Percentiles rank a stretch among this genome's conserved stretches.
Evolutionary conservation across 2,329 filamentous ascomycete species (phyloP).

Genomic region (Thielaviopsis musarum): DNA sequence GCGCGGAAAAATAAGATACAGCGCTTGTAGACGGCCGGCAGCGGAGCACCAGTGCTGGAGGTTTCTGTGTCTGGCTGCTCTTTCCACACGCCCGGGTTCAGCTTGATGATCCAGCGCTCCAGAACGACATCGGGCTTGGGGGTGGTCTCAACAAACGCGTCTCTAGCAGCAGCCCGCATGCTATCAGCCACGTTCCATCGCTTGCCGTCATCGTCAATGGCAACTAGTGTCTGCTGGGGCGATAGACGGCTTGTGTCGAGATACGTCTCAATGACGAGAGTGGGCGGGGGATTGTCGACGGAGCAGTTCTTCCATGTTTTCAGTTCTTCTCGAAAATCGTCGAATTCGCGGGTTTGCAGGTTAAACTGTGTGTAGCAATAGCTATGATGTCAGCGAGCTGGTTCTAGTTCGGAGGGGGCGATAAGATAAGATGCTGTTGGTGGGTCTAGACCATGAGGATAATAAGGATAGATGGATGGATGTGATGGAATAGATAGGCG

Average conservation of each 20-base stretch:
- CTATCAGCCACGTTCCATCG: conserved; percentile 84
- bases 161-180: conserved; percentile 42
- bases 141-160: conserved; percentile 19
- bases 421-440: neutral
- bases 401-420: neutral
- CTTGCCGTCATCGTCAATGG: conserved; percentile 77
- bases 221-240: conserved; percentile 71
- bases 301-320: conserved; percentile 68
- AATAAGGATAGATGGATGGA: neutral
- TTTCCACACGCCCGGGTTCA: conserved; percentile 3
- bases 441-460: neutral
- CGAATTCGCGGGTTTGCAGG: conserved; percentile 82
- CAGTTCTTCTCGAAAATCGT: conserved; percentile 69
- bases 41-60: conserved; percentile 27
- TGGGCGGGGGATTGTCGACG: conserved; percentile 60
- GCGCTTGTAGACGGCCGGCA: conserved; percentile 93
- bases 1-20: conserved; percentile 88
- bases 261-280: conserved; percentile 80
- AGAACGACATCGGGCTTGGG: conserved; percentile 60
- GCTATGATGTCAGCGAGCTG: neutral
- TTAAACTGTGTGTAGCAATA: conserved; percentile 51
- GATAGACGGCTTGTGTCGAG: conserved; percentile 65
- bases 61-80: conserved; percentile 44
- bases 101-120: conserved; percentile 66
- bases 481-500: neutral